Conservation (phyloP, 371 early-diverging fungal genomes). For the Mortierella sp. region DNA sequence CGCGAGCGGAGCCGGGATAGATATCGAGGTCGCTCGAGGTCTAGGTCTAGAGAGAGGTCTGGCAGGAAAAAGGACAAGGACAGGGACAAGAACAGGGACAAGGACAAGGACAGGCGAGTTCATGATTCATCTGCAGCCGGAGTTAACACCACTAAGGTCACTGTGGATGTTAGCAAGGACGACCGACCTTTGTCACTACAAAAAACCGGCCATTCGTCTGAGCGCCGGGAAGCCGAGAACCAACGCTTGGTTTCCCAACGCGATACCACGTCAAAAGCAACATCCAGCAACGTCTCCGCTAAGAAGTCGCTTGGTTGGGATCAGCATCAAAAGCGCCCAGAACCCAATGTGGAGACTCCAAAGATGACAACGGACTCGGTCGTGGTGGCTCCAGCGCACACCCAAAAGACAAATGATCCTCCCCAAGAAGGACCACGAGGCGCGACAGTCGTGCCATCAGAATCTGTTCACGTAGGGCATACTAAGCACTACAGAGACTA, state of each 20-base stretch:
- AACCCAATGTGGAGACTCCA: slow-evolving; percentile 16
- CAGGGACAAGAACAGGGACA: neutral
- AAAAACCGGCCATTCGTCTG: neutral
- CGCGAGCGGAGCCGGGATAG: slow-evolving; percentile 17
- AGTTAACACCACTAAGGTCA: neutral
- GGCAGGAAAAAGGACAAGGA: slow-evolving; percentile 11
- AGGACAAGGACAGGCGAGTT: slow-evolving; percentile 9
- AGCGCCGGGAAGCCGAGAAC: slow-evolving; percentile 7
- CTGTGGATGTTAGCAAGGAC: neutral
- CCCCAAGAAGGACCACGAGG: neutral
- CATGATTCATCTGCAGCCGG: neutral
- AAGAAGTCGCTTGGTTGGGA: slow-evolving; percentile 18
- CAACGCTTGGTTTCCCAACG: slow-evolving; percentile 6
- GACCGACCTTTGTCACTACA: neutral
- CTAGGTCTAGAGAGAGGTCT: slow-evolving; percentile 5
- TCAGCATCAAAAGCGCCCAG: slow-evolving; percentile 14
- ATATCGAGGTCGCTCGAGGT: slow-evolving; percentile 13
- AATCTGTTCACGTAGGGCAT: slow-evolving; percentile 1
- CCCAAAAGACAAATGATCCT: neutral
- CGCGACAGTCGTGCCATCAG: slow-evolving; percentile 1
- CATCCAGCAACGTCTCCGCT: neutral
- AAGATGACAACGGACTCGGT: slow-evolving; percentile 13
- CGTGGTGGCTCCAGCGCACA: neutral
- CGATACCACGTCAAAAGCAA: neutral
- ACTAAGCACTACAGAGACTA: slow-evolving; percentile 19